Evolutionary conservation across 768 basidiomycete genomes (phyloP), one percentile per base, ranked within the genome.

Genomic region (Mycena sanguinolenta): DNA sequence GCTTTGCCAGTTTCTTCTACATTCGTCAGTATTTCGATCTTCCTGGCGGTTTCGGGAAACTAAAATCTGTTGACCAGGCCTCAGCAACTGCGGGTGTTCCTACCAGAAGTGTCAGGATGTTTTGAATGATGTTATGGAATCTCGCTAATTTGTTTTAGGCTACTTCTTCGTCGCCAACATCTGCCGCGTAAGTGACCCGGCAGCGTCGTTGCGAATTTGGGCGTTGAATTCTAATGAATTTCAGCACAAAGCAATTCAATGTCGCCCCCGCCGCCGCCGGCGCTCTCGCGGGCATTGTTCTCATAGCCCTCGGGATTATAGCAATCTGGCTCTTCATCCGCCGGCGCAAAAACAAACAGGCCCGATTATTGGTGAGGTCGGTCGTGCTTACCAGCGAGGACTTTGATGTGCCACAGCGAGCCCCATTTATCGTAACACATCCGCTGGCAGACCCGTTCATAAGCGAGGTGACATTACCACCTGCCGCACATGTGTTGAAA

Each of bases 261-360:
- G 52, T 72, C 34, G 71, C 27, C 10, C 58, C 34, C 0, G 67
- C 67, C 12, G 55, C 68, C 58, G 61, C 62, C 27, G 71, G 71
- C 25, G 62, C 55, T 13, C 21, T 69, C 14, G 67, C 46, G 14
- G 67, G 61, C 13, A 38, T 58, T 14, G 25, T 53, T 19, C 7
- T 68, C 58, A 39, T 72, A 39, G 65, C 50, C 13, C 62, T 72
- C 58, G 28, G 28, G 4, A 32, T 72, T 19, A 3, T 72, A n/a
- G 65, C 10, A 25, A 27, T 65, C 19, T 72, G 71, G 71, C 46
- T 72, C 17, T 36, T 67, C 5, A 23, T 59, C 13, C 60, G 67
- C 25, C 65, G 71, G n/a, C 65, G 66, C 38, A 49, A 52, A 50
- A 50, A 36, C 9, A 52, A 14, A 32, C 30, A 6, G 10, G 36